Evolutionary conservation across 2,329 filamentous ascomycete genomes (phyloP).

Genomic region (Rachicladosporium sp.): DNA sequence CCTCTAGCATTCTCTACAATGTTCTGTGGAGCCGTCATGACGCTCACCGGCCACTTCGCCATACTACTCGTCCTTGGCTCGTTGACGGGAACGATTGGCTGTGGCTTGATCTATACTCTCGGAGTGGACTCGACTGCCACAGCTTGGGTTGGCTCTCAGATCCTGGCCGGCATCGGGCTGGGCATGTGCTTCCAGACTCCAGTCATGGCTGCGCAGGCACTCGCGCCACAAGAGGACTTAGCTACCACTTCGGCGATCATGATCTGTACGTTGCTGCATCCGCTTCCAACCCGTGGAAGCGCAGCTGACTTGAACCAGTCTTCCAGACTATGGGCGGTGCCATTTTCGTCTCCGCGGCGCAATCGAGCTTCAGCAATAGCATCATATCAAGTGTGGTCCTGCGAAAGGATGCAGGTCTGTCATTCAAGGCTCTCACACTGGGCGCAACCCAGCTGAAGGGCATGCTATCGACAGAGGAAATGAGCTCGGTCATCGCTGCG

Average conservation of each 20-base stretch:
- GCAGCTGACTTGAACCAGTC: constrained; percentile 17
- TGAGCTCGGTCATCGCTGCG: constrained; percentile 14
- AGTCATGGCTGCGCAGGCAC: constrained; percentile 28
- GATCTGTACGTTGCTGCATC: constrained; percentile 12
- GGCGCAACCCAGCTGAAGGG: constrained; percentile 22
- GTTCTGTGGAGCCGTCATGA: constrained; percentile 1
- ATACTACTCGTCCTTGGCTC: neutral
- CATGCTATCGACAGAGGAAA: constrained; percentile 13
- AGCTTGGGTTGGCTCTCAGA: constrained; percentile 38
- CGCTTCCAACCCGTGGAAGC: neutral
- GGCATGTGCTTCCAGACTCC: constrained; percentile 30
- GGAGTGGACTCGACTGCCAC: constrained; percentile 22
- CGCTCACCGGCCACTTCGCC: neutral
- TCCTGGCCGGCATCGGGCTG: constrained; percentile 31
- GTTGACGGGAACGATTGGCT: constrained; percentile 12
- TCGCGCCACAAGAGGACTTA: constrained; percentile 25
- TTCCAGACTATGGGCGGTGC: constrained; percentile 32
- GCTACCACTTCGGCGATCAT: constrained; percentile 27
- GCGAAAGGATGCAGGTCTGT: too few species aligned
- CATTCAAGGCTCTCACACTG: constrained; percentile 14
- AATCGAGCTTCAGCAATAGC: constrained; percentile 26
- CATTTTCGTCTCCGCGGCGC: constrained; percentile 30
- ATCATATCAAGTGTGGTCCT: constrained; percentile 14
- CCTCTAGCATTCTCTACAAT: constrained; percentile 18
- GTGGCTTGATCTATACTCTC: constrained; percentile 32